Conservation (phyloP, 192 early-diverging fungal genomes). For the Rhizophlyctis rosea region DNA sequence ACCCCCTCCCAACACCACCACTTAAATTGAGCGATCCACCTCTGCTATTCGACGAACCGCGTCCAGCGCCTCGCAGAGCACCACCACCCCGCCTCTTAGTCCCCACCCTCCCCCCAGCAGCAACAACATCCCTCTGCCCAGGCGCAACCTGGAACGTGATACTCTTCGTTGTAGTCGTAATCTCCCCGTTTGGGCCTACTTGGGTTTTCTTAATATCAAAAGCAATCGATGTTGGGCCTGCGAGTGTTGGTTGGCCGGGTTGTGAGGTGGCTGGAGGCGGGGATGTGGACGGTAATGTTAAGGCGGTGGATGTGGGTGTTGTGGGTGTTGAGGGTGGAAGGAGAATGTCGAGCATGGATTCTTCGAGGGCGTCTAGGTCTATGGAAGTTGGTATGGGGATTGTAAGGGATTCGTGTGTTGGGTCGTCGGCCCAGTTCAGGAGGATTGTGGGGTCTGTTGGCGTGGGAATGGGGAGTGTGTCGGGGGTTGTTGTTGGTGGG, state of each 20-base stretch:
- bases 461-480: not conserved
- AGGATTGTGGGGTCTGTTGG: too few relatives aligned
- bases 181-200: conserved; percentile 45
- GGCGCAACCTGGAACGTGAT: conserved; percentile 23
- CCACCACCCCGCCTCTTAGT: conserved; percentile 14
- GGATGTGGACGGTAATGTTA: not conserved
- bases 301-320: not conserved
- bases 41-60: not conserved
- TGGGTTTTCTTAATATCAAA: conserved; percentile 48
- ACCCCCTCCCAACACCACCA: too few relatives aligned
- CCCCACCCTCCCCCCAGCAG: conserved; percentile 15
- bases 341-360: not conserved
- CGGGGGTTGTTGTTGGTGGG: not conserved
- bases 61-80: not conserved
- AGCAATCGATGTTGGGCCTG: conserved; percentile 27
- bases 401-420: not conserved
- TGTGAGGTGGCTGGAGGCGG: not conserved
- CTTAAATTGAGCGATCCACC: not conserved
- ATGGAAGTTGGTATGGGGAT: not conserved
- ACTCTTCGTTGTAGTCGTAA: conserved; percentile 40
- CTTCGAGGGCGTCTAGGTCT: not conserved
- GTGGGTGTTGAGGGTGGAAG: not conserved
- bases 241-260: not conserved
- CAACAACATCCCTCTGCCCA: conserved; percentile 6
- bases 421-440: not conserved